phyloP scores from a whole-genome alignment of 1,284 basidiomycete genomes.

The Papiliotrema laurentii region DNA sequence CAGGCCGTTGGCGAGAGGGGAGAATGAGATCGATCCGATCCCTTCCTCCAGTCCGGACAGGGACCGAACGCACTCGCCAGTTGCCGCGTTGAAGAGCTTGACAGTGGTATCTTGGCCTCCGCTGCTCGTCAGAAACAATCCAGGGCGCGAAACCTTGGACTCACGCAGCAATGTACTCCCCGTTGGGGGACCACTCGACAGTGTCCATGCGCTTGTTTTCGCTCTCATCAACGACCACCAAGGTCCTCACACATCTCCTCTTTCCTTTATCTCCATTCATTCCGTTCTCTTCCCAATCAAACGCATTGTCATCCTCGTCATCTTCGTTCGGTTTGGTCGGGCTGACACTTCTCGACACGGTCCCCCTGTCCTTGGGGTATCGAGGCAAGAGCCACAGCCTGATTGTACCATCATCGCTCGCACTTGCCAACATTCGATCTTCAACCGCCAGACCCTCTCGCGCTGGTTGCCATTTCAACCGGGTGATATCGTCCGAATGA shows the following conservation, averaged over 20 bases:
- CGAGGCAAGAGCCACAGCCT: slow-evolving; percentile 38
- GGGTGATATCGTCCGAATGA: slow-evolving; percentile 42
- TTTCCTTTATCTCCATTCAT: slow-evolving; percentile 17
- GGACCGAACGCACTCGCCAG: slow-evolving; percentile 30
- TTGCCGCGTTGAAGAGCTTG: slow-evolving; percentile 35
- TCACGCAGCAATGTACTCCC: slow-evolving; percentile 43
- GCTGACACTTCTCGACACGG: slow-evolving; percentile 7
- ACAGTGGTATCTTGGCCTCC: slow-evolving; percentile 43
- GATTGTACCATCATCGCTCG: slow-evolving; percentile 37
- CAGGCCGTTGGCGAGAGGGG: slow-evolving; percentile 20
- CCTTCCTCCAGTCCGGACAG: slow-evolving; percentile 34
- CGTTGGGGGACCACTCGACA: slow-evolving; percentile 35
- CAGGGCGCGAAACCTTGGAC: slow-evolving; percentile 7
- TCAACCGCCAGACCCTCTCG: slow-evolving; percentile 2
- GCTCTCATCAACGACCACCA: slow-evolving; percentile 32
- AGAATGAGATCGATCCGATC: slow-evolving; percentile 38
- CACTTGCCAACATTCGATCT: slow-evolving; percentile 31
- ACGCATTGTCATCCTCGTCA: slow-evolving; percentile 8
- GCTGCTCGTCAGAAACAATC: slow-evolving; percentile 12
- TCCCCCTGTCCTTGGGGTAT: slow-evolving; percentile 29
- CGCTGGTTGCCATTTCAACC: slow-evolving; percentile 35
- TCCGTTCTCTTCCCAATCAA: neutral
- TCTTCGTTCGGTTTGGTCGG: slow-evolving; percentile 11
- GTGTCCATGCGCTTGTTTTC: slow-evolving; percentile 43
- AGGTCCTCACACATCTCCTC: slow-evolving; percentile 26